Evolutionary conservation across 2,329 filamentous ascomycete genomes (phyloP).

Genomic region (Xylariaceae sp.): DNA sequence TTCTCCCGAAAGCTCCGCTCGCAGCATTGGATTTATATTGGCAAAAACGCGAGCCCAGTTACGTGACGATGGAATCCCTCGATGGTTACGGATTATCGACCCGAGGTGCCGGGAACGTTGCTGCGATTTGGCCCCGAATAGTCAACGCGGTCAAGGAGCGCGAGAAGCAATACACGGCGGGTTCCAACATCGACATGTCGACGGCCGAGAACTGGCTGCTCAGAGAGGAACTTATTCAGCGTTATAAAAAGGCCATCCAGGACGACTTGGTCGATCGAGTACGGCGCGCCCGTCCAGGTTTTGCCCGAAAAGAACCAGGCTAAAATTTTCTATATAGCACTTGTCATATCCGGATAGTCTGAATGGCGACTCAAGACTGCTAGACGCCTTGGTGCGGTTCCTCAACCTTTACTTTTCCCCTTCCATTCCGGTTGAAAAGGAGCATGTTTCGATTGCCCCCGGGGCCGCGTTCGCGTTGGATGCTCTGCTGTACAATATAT

Average conservation of each 20-base stretch:
- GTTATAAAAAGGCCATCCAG: slow-evolving; percentile 10
- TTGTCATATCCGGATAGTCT: slow-evolving; percentile 19
- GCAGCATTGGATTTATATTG: not conserved
- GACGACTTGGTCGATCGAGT: slow-evolving; percentile 1
- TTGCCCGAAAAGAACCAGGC: not conserved
- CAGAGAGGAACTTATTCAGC: slow-evolving; percentile 9
- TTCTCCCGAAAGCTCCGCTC: not conserved
- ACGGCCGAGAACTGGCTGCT: slow-evolving; percentile 17
- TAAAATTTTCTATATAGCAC: slow-evolving; percentile 6
- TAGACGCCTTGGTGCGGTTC: slow-evolving; percentile 8
- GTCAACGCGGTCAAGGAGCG: slow-evolving; percentile 10
- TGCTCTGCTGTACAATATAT: slow-evolving; percentile 33
- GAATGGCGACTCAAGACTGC: slow-evolving; percentile 9
- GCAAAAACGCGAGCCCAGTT: not conserved
- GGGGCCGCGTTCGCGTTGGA: slow-evolving; percentile 18
- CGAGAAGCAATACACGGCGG: not conserved
- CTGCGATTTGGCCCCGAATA: slow-evolving; percentile 13
- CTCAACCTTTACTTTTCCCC: slow-evolving; percentile 17
- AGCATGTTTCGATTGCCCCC: slow-evolving; percentile 10
- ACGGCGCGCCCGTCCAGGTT: not conserved
- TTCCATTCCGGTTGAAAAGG: not conserved
- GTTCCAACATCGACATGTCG: slow-evolving; percentile 8
- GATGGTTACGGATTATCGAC: slow-evolving; percentile 7
- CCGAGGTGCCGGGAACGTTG: slow-evolving; percentile 10
- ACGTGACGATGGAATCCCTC: not conserved